Percentiles rank a stretch among this genome's conserved stretches.
These are phyloP conservation scores for Fusarium citri DNA, from an alignment of 2,329 filamentous ascomycete genomes.

Conservation along the genomic window DNA sequence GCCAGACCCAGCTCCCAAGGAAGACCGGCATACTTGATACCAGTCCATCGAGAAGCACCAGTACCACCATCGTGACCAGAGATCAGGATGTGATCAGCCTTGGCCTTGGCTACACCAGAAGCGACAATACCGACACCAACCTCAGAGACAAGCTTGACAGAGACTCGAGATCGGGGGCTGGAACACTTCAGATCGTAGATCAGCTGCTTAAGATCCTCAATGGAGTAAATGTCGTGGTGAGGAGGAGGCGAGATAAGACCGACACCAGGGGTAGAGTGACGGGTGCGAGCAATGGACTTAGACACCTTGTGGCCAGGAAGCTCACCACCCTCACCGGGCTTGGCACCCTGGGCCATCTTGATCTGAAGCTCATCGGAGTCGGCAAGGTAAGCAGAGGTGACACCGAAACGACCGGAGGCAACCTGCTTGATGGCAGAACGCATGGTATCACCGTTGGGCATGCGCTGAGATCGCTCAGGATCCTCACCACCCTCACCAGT, in stretches of 20 bases:
- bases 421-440: conserved; percentile 98
- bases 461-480: conserved; percentile 84
- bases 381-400: conserved; percentile 92
- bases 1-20: conserved; percentile 97
- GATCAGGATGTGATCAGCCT: conserved; percentile 96
- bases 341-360: conserved; percentile 99
- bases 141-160: conserved; percentile 97
- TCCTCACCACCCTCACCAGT: conserved; percentile 98
- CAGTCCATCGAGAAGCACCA: conserved; percentile 96
- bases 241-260: conserved; percentile 95
- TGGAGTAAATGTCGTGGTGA: conserved; percentile 98
- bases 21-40: conserved; percentile 97
- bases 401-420: conserved; percentile 94
- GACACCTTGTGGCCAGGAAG: conserved; percentile 97
- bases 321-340: conserved; percentile 97
- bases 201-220: conserved; percentile 96
- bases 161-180: conserved; percentile 90
- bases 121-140: conserved; percentile 98
- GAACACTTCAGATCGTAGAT: conserved; percentile 98
- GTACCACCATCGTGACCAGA: conserved; percentile 97
- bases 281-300: conserved; percentile 90
- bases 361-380: conserved; percentile 98
- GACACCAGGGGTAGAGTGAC: conserved; percentile 95
- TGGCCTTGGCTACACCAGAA: conserved; percentile 96
- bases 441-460: conserved; percentile 96